Base-by-base conservation (phyloP, 202 grass and related monocot genomes). In the Eragrostis tef region DNA sequence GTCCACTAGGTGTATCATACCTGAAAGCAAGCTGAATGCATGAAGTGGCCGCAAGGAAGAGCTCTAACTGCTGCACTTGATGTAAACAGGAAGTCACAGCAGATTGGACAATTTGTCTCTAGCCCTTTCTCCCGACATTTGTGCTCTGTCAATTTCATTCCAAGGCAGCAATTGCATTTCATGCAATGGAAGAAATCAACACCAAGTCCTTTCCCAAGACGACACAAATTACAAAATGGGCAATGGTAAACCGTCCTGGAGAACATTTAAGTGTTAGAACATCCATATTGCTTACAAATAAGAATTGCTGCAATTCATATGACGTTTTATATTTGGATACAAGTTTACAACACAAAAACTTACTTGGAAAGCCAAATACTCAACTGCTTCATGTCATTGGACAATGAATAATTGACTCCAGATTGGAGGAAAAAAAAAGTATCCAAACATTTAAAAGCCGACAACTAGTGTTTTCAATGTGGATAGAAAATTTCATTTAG, bases 11-110 rank as follows among this genome's bases (percentile, higher is more conserved):
- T 67, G 61, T 75, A 83, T 68, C 45, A 85, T 86, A 97, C 94
- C 90, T 97, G 94, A 85, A 97, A 97, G 78, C 94, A 97, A 74
- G 94, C 84, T 79, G 94, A 97, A 81, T 97, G 94, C 94, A 97
- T 97, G 84, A 97, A 97, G 64, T 97, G 94, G 34, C 94, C 91
- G 20, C 94, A 97, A 9, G 89, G 91, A 54, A 94, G 86, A 71
- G 91, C 87, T 85, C 92, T 92, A 69, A 97, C 89, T 52, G 89
- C 88, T 14, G 89, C 94, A 25, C 91, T 97, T 59, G 94, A 97
- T 78, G 94, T 97, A 88, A 97, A 97, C 43, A 97, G 71, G 64
- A 92, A 97, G 50, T 97, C 94, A 39, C 86, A 97, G 86, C 94
- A 97, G 22, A 97, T 97, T 71, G 94, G 94, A 80, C 94, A 97